Evolutionary conservation across 768 basidiomycete genomes (phyloP).

Genomic region (Boletus sp.): DNA sequence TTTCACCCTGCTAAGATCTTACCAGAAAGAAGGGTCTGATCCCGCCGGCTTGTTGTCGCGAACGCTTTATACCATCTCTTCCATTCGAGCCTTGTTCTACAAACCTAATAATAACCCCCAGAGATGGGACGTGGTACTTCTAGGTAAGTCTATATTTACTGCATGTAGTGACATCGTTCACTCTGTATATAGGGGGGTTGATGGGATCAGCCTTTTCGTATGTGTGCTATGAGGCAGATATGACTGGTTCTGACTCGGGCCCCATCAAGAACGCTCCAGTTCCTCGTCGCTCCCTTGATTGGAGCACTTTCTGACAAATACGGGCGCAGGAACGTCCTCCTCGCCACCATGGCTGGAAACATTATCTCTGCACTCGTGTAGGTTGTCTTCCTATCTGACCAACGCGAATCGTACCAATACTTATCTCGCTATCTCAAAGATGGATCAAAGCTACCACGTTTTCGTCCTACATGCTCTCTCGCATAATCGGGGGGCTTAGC

Average conservation of each 20-base stretch:
- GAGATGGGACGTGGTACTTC: slow-evolving; percentile 90
- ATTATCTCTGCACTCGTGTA: slow-evolving; percentile 85
- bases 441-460: slow-evolving; percentile 92
- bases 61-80: slow-evolving; percentile 66
- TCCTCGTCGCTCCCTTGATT: slow-evolving; percentile 76
- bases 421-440: slow-evolving; percentile 36
- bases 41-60: slow-evolving; percentile 68
- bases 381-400: slow-evolving; percentile 26
- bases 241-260: slow-evolving; percentile 29
- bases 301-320: slow-evolving; percentile 85
- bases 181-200: slow-evolving; percentile 57
- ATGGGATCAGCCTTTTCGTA: slow-evolving; percentile 95
- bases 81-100: slow-evolving; percentile 63
- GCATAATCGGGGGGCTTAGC: slow-evolving; percentile 88
- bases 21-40: slow-evolving; percentile 68
- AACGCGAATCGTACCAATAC: not conserved
- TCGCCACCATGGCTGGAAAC: slow-evolving; percentile 91
- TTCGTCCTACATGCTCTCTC: slow-evolving; percentile 83
- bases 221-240: slow-evolving; percentile 39
- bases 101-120: slow-evolving; percentile 56
- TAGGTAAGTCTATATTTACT: slow-evolving; percentile 50
- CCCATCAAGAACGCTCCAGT: slow-evolving; percentile 69
- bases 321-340: slow-evolving; percentile 80
- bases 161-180: slow-evolving; percentile 5
- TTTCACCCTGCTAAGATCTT: not conserved